Evolutionary conservation across 495 filamentous ascomycete genomes (phyloP).

Genomic region (Neurospora sp.): DNA sequence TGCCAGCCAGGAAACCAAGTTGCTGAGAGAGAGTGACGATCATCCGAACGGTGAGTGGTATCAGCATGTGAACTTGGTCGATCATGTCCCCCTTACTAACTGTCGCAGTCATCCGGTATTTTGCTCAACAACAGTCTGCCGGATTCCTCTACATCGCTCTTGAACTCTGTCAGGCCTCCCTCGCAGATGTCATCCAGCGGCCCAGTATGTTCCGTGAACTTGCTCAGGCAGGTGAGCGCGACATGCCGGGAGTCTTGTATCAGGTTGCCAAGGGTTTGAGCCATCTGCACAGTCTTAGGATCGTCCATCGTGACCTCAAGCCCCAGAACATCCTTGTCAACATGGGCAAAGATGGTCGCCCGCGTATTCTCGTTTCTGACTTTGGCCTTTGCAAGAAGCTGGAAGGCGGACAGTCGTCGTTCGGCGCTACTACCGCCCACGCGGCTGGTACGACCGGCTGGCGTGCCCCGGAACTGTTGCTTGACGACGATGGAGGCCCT

Average conservation of each 20-base stretch:
- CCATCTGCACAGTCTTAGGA: slow-evolving; percentile 83
- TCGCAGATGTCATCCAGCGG: slow-evolving; percentile 79
- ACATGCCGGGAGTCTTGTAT: slow-evolving; percentile 58
- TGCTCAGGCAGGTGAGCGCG: slow-evolving; percentile 42
- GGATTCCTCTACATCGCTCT: slow-evolving; percentile 96
- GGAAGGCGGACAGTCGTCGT: slow-evolving; percentile 90
- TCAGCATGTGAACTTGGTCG: neutral
- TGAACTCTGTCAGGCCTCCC: slow-evolving; percentile 87
- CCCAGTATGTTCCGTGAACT: slow-evolving; percentile 38
- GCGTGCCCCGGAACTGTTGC: slow-evolving; percentile 88
- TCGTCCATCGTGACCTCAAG: slow-evolving; percentile 95
- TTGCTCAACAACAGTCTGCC: slow-evolving; percentile 74
- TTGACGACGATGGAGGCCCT: slow-evolving; percentile 54
- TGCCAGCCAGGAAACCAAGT: slow-evolving; percentile 82
- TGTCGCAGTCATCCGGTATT: slow-evolving; percentile 76
- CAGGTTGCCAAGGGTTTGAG: slow-evolving; percentile 81
- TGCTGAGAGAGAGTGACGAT: slow-evolving; percentile 87
- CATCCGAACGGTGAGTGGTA: slow-evolving; percentile 60
- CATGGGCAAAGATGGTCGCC: slow-evolving; percentile 47
- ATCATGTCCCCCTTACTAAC: slow-evolving; percentile 12
- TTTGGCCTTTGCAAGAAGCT: slow-evolving; percentile 97
- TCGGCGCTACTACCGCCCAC: slow-evolving; percentile 87
- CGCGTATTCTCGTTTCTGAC: slow-evolving; percentile 86
- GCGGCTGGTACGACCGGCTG: slow-evolving; percentile 90
- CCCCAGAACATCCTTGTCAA: slow-evolving; percentile 90